Evolutionary conservation across 108 stramenopile species (phyloP).

Genomic region (Discostella stelligeroides): DNA sequence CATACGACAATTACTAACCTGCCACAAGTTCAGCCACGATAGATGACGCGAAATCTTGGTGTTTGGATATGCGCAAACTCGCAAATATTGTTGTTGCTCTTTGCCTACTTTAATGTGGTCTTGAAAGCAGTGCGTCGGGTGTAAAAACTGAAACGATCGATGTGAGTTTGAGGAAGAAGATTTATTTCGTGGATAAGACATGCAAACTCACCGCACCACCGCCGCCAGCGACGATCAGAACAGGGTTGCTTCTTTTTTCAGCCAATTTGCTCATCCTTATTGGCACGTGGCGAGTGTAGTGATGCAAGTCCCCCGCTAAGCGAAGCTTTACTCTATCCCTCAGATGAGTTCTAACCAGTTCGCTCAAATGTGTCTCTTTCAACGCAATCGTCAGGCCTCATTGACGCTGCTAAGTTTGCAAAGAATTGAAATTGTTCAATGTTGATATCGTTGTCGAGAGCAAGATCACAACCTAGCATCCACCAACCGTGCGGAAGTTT

Average conservation of each 20-base stretch:
- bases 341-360: constrained; percentile 59
- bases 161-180: not conserved
- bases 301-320: constrained; percentile 67
- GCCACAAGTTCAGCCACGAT: constrained; percentile 62
- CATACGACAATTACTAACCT: constrained; percentile 14
- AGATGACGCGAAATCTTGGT: constrained; percentile 47
- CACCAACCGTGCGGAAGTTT: constrained; percentile 63
- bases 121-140: constrained; percentile 59
- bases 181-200: no score
- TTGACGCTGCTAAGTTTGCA: constrained; percentile 46
- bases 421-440: constrained; percentile 70
- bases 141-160: constrained; percentile 40
- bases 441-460: constrained; percentile 65
- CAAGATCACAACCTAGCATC: constrained; percentile 59
- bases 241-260: constrained; percentile 25
- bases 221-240: constrained; percentile 62
- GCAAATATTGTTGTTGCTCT: constrained; percentile 41
- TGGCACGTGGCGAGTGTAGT: constrained; percentile 66
- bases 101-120: constrained; percentile 54
- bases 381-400: constrained; percentile 45
- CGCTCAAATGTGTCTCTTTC: constrained; percentile 51
- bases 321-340: constrained; percentile 54
- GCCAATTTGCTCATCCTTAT: not conserved
- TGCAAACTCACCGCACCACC: constrained; percentile 63
- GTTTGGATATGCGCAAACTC: constrained; percentile 56